phyloP scores from a whole-genome alignment of 1,139 yeast genomes.

The Yamadazyma blattariae region DNA sequence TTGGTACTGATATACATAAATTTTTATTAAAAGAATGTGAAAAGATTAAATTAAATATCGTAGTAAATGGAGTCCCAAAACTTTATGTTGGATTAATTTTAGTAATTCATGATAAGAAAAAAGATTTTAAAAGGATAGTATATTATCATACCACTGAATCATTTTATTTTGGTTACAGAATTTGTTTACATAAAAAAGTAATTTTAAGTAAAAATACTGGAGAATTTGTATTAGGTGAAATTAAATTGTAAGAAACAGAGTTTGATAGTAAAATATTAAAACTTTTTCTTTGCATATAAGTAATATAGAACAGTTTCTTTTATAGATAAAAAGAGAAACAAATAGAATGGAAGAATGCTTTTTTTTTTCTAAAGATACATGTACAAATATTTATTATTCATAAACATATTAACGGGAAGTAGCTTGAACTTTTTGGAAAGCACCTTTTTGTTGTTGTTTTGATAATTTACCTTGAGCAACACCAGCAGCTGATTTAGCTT shows the following conservation, averaged over 20 bases:
- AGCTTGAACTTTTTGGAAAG: conserved; percentile 94
- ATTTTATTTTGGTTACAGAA: conserved; percentile 38
- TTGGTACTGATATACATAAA: conserved; percentile 1
- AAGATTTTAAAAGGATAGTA: conserved; percentile 17
- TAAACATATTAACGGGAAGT: conserved; percentile 76
- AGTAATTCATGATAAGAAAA: conserved; percentile 15
- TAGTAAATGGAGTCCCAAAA: not conserved
- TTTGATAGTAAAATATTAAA: too few species aligned
- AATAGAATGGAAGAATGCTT: too few species aligned
- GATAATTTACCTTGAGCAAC: conserved; percentile 64
- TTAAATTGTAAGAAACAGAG: conserved; percentile 15
- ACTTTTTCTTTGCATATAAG: too few species aligned
- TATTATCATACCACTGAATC: conserved; percentile 46
- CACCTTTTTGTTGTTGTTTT: conserved; percentile 89
- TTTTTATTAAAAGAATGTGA: not conserved
- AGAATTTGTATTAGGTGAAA: conserved; percentile 36
- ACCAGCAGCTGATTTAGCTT: conserved; percentile 81
- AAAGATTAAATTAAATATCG: conserved; percentile 2
- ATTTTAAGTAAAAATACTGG: conserved; percentile 27
- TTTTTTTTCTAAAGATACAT: too few species aligned
- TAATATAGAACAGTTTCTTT: too few species aligned
- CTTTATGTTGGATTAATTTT: conserved; percentile 36
- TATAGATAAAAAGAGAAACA: not conserved
- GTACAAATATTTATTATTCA: conserved; percentile 15
- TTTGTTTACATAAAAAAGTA: conserved; percentile 16